Conservation (phyloP, 2,329 filamentous ascomycete genomes). For the Aspergillus pseudotamarii region DNA sequence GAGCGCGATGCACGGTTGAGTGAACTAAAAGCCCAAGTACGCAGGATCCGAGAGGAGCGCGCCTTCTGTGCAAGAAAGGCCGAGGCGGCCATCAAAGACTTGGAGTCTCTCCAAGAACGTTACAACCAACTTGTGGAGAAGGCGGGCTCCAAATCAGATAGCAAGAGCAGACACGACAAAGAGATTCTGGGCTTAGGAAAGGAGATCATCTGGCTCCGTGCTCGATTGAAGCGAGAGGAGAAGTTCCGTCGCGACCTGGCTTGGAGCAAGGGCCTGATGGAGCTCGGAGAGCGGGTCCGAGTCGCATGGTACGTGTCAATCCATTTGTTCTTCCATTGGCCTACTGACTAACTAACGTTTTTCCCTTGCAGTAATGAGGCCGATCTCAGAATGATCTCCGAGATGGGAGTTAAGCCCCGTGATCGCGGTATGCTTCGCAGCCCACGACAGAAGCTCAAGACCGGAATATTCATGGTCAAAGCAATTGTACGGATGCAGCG, state of each 20-base stretch:
- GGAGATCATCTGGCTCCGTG: constrained; percentile 89
- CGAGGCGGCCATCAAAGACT: constrained; percentile 43
- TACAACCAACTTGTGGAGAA: constrained; percentile 64
- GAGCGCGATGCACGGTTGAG: constrained; percentile 70
- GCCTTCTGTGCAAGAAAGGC: constrained; percentile 44
- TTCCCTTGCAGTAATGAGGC: constrained; percentile 74
- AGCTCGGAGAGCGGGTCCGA: constrained; percentile 68
- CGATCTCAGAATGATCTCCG: constrained; percentile 80
- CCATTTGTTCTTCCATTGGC: constrained; percentile 7
- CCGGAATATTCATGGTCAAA: constrained; percentile 46
- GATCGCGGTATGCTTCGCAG: constrained; percentile 33
- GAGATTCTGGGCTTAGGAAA: constrained; percentile 80
- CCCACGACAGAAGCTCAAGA: constrained; percentile 46
- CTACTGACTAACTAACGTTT: constrained; percentile 30
- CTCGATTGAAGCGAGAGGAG: constrained; percentile 77
- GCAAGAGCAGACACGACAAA: constrained; percentile 55
- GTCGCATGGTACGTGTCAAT: constrained; percentile 73
- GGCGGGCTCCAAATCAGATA: constrained; percentile 42
- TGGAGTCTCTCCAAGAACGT: constrained; percentile 58
- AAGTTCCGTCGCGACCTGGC: constrained; percentile 77
- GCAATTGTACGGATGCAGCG: constrained; percentile 50
- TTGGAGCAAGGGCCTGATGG: constrained; percentile 85
- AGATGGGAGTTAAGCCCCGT: constrained; percentile 69
- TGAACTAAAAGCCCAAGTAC: constrained; percentile 61
- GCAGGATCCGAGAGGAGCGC: constrained; percentile 58